phyloP scores from a whole-genome alignment of 192 early-diverging fungal species.

The Rhizophagus clarus region DNA sequence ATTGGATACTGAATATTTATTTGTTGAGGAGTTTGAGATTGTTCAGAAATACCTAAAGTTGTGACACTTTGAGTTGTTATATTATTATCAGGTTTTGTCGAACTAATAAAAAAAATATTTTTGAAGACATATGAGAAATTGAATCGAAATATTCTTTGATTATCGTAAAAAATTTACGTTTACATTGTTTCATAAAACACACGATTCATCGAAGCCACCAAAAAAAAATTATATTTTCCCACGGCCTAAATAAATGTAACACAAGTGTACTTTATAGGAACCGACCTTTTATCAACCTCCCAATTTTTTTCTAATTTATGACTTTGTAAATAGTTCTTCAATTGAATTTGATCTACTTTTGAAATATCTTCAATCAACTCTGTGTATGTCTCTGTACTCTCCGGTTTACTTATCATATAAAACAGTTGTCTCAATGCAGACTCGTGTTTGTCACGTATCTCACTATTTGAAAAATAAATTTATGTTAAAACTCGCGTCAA shows the following conservation, averaged over 20 bases:
- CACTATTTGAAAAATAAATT: conserved; percentile 3
- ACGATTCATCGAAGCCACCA: not conserved
- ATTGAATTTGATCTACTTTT: not conserved
- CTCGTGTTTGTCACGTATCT: conserved; percentile 4
- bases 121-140: too few species aligned
- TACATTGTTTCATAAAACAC: not conserved
- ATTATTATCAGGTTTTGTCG: not conserved
- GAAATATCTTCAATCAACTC: not conserved
- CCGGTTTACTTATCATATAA: conserved; percentile 14
- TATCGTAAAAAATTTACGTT: not conserved
- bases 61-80: not conserved
- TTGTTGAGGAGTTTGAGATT: not conserved
- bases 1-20: not conserved
- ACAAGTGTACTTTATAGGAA: not conserved
- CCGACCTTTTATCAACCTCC: not conserved
- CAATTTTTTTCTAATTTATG: conserved; percentile 9
- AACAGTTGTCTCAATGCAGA: conserved; percentile 5
- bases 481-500: not conserved
- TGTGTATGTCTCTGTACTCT: not conserved
- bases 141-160: too few species aligned
- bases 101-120: not conserved
- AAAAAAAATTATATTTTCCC: not conserved
- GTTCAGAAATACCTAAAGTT: not conserved
- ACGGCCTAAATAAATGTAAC: not conserved
- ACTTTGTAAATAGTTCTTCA: conserved; percentile 1